Percentiles rank a stretch among this genome's conserved stretches.
Evolutionary conservation across 805 yeast genomes (phyloP).

Genomic region (Kodamaea fukazawae): DNA sequence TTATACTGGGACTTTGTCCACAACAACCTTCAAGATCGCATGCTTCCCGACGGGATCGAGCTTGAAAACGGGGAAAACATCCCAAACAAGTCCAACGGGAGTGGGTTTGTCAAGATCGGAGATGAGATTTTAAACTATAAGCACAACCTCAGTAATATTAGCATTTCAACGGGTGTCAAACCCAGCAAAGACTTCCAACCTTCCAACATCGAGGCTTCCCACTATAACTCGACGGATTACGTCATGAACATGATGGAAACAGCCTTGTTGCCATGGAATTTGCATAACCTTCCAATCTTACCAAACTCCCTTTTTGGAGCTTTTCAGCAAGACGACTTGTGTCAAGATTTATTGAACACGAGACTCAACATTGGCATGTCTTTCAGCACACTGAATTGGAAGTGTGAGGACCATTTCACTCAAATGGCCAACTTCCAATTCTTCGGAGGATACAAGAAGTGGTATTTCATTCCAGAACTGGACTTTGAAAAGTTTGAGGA

Average conservation of each 20-base stretch:
- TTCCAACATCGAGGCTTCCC: slow-evolving; percentile 11
- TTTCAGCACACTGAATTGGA: slow-evolving; percentile 56
- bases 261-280: slow-evolving; percentile 52
- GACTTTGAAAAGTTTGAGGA: slow-evolving; percentile 52
- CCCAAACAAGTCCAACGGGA: slow-evolving; percentile 28
- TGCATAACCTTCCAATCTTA: slow-evolving; percentile 51
- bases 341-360: slow-evolving; percentile 43
- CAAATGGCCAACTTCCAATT: slow-evolving; percentile 53
- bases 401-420: slow-evolving; percentile 57
- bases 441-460: slow-evolving; percentile 51
- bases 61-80: slow-evolving; percentile 26
- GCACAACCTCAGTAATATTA: slow-evolving; percentile 19
- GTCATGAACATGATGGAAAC: slow-evolving; percentile 18
- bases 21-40: slow-evolving; percentile 23
- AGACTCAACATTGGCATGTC: slow-evolving; percentile 51
- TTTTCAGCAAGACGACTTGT: slow-evolving; percentile 40
- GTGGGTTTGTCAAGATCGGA: slow-evolving; percentile 36
- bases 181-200: slow-evolving; percentile 1
- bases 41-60: slow-evolving; percentile 23
- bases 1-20: slow-evolving; percentile 43
- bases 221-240: slow-evolving; percentile 20
- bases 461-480: slow-evolving; percentile 64
- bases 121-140: slow-evolving; percentile 28
- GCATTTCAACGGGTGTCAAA: slow-evolving; percentile 4
- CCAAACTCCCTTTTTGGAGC: slow-evolving; percentile 49